A percentile compares a stretch with the other conserved stretches of the same genome.
Evolutionary conservation across 768 basidiomycete genomes (phyloP).

Genomic region (Collybia mongolica): DNA sequence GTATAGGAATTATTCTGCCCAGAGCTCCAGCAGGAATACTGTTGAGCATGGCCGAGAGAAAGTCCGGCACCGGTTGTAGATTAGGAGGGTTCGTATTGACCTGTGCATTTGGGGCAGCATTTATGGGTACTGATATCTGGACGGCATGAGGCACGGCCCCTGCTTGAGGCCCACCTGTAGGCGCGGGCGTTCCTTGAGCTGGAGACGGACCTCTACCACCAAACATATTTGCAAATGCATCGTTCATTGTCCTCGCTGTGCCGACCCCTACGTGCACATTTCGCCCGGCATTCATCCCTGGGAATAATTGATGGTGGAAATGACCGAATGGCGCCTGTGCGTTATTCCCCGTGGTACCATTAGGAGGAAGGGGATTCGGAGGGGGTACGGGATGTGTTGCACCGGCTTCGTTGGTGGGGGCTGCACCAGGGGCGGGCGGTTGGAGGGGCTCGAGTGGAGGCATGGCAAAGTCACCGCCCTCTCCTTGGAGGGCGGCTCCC

Average conservation of each 20-base stretch:
- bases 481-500: background rate
- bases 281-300: background rate
- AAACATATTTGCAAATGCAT: constrained; percentile 23
- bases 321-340: background rate
- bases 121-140: background rate
- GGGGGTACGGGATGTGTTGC: background rate
- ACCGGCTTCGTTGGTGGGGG: background rate
- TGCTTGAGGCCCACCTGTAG: background rate
- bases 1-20: background rate
- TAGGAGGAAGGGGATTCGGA: background rate
- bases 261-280: constrained; percentile 19
- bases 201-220: constrained; percentile 6
- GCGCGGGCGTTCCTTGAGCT: background rate
- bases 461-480: background rate
- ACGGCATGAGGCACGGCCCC: constrained; percentile 1
- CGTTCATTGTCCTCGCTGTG: constrained; percentile 22
- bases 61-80: background rate
- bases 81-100: background rate
- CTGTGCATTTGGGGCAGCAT: background rate
- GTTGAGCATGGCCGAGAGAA: constrained; percentile 5
- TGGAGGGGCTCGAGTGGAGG: background rate
- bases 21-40: constrained; percentile 1
- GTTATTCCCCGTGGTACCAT: background rate
- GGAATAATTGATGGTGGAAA: background rate
- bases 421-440: background rate